Evolutionary conservation across 441 rosid species (phyloP), one percentile per base, ranked within the genome.

Genomic region (Pelargonium fulgidum): DNA sequence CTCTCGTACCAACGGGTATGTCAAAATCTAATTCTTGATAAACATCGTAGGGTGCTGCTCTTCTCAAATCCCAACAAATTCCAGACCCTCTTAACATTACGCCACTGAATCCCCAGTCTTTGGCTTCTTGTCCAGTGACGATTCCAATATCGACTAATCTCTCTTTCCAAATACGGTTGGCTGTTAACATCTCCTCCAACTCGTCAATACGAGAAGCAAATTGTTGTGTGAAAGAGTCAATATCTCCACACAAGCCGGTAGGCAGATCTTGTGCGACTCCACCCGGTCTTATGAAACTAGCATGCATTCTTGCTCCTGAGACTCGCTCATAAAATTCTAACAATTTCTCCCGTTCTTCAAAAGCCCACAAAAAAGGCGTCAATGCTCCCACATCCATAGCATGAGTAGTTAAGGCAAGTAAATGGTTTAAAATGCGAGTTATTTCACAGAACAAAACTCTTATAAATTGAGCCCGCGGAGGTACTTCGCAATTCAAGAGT

Each of bases 251-350:
- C 20, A 73, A 61, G 13, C 67, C 66, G 24, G 48, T 39, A 52
- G 64, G 71, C 44, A 70, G 54, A 75, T 67, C 36, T 61, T 22
- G 58, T 4, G 64, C 68, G 58, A 16, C 66, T 14, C 68, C 41
- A 78, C 33, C 69, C 59, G 67, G 71, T 70, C 52, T 20, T 70
- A 44, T 65, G 68, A 73, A 73, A 73, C 52, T 26, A 59, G 69
- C 66, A 73, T 66, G 77, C 69, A 77, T 70, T 59, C 39, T 47
- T 48, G 66, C 69, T 69, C 52, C 16, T 19, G 45, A 63, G 72
- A 76, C 68, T 52, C 52, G 66, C 17, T 33, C 36, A 1, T 52
- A 5, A 7, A 9, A 50, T 12, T 13, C 56, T 14, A 50, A 50
- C 56, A 50, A 13, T 50, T 50, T 50, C 56, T 50, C 56, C n/a